A percentile compares a stretch with the other conserved stretches of the same genome.
Evolutionary conservation across 768 basidiomycete species (phyloP).

Genomic region (Rhodotorula taiwanensis): DNA sequence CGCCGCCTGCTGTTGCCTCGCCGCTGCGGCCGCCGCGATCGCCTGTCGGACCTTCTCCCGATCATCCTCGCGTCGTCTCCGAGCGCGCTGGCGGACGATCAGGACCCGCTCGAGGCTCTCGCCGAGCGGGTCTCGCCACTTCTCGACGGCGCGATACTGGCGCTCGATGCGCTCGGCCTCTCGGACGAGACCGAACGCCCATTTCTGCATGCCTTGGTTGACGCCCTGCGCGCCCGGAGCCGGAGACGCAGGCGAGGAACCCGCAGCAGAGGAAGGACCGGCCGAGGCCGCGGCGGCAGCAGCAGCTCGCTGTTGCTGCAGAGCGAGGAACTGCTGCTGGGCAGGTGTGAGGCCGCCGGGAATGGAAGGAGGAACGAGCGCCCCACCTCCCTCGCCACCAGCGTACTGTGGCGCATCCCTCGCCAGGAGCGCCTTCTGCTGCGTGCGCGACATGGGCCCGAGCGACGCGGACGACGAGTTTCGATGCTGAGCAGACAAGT

Average conservation of each 20-base stretch:
- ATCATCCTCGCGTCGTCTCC: neutral
- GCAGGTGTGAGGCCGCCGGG: slow-evolving; percentile 11
- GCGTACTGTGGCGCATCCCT: slow-evolving; percentile 25
- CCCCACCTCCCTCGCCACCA: neutral
- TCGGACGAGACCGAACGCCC: slow-evolving; percentile 32
- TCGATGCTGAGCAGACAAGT: slow-evolving; percentile 3
- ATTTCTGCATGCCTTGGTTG: slow-evolving; percentile 27
- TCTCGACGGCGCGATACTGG: slow-evolving; percentile 26
- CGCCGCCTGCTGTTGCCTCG: neutral
- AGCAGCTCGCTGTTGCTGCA: slow-evolving; percentile 2
- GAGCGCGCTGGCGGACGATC: neutral
- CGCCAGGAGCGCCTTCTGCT: slow-evolving; percentile 35
- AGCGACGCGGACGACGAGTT: slow-evolving; percentile 21
- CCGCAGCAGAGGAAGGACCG: neutral
- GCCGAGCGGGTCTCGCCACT: slow-evolving; percentile 35
- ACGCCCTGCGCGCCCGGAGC: neutral
- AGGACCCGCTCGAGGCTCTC: slow-evolving; percentile 34
- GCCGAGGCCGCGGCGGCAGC: neutral
- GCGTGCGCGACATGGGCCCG: slow-evolving; percentile 31
- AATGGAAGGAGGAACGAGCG: neutral
- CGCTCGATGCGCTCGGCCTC: slow-evolving; percentile 37
- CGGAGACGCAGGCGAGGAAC: neutral
- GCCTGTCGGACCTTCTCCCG: neutral
- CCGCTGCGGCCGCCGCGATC: neutral
- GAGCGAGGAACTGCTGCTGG: slow-evolving; percentile 3